Percentiles rank a stretch among this genome's conserved stretches.
Conservation (phyloP, 192 early-diverging fungal species). For the Podochytrium sp. region DNA sequence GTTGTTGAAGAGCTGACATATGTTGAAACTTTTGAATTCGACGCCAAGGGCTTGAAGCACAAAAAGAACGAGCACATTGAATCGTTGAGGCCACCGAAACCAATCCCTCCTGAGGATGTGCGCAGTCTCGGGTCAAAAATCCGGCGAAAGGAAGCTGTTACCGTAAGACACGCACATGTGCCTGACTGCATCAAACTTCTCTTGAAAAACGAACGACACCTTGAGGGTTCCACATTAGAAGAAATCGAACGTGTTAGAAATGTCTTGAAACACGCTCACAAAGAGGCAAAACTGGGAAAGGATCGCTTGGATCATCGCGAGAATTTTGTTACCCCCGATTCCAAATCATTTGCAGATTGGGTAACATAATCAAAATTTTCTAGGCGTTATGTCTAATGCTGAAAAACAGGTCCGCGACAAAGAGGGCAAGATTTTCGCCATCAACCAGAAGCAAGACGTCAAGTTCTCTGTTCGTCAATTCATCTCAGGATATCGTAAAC, state of each 20-base stretch:
- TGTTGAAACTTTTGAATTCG: too few relatives aligned
- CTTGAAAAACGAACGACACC: slow-evolving; percentile 11
- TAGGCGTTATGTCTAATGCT: background rate
- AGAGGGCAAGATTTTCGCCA: background rate
- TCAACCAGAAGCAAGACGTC: background rate
- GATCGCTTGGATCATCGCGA: slow-evolving; percentile 17
- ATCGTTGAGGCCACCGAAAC: slow-evolving; percentile 14
- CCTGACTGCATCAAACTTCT: background rate
- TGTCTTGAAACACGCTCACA: slow-evolving; percentile 12
- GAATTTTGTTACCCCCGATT: slow-evolving; percentile 13
- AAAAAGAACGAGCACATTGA: slow-evolving; percentile 16
- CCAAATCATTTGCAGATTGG: slow-evolving; percentile 24
- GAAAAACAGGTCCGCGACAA: slow-evolving; percentile 14
- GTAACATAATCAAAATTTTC: background rate
- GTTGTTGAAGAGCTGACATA: too few relatives aligned
- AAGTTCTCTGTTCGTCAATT: slow-evolving; percentile 21
- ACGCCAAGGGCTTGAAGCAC: background rate
- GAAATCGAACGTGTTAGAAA: slow-evolving; percentile 21
- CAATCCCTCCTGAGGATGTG: slow-evolving; percentile 20
- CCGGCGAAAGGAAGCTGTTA: slow-evolving; percentile 5
- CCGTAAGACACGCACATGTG: background rate
- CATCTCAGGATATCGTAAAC: background rate
- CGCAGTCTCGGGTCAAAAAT: slow-evolving; percentile 13
- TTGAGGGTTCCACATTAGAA: slow-evolving; percentile 9
- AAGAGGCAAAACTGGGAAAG: slow-evolving; percentile 7